phyloP scores from a whole-genome alignment of 139 green algal genomes.

The Chlorella sp. region DNA sequence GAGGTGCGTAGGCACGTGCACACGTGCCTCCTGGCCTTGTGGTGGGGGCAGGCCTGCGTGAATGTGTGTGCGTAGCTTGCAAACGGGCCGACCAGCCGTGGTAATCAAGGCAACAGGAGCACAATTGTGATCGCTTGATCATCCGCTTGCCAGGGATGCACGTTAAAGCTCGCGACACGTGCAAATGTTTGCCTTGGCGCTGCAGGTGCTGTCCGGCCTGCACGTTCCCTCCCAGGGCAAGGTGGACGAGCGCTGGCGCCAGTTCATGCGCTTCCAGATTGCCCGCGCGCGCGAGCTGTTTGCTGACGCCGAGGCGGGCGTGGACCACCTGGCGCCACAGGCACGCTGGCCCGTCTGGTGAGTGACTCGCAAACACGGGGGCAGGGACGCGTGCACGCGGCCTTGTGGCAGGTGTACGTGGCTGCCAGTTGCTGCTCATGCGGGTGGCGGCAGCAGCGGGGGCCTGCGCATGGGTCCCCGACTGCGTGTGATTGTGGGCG shows the following conservation, averaged over 20 bases:
- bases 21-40: no score
- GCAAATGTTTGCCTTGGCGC: neutral
- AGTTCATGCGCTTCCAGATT: conserved; percentile 98
- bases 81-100: neutral
- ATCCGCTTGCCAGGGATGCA: neutral
- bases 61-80: neutral
- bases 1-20: conserved; percentile 68
- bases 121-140: neutral
- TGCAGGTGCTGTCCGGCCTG: conserved; percentile 55
- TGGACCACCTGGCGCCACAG: conserved; percentile 73
- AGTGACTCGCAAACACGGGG: conserved; percentile 9
- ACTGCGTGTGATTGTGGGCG: neutral
- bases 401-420: neutral
- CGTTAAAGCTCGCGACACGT: neutral
- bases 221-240: conserved; percentile 57
- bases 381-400: neutral
- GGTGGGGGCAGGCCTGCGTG: neutral
- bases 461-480: neutral
- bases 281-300: conserved; percentile 82
- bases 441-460: neutral
- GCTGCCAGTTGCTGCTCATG: neutral
- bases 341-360: conserved; percentile 95
- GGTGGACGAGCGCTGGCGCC: conserved; percentile 85
- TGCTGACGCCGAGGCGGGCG: conserved; percentile 67
- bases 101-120: neutral